A percentile compares a stretch with the other conserved stretches of the same genome.
These are phyloP conservation scores for Plantago major DNA, from an alignment of 257 asterid genomes.

Conservation along the genomic window DNA sequence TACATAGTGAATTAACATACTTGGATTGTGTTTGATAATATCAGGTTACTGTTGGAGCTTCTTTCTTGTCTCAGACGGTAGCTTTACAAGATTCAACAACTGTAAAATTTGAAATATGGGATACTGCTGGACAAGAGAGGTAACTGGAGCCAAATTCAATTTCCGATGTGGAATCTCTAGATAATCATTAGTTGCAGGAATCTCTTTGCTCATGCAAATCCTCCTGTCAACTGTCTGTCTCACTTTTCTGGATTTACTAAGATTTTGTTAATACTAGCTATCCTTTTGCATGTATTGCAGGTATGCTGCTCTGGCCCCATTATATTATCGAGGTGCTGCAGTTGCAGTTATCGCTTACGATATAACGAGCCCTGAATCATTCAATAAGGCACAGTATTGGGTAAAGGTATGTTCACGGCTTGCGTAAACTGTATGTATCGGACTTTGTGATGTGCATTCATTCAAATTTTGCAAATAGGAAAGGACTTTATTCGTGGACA, in stretches of 20 bases:
- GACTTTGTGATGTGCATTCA: no score
- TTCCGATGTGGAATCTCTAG: neutral
- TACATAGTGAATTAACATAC: conserved; percentile 8
- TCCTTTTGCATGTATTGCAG: conserved; percentile 28
- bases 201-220: neutral
- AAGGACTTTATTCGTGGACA: no score
- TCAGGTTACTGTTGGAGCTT: conserved; percentile 91
- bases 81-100: conserved; percentile 97
- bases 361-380: conserved; percentile 90
- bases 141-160: conserved; percentile 16
- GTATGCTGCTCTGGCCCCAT: conserved; percentile 85
- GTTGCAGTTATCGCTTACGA: conserved; percentile 85
- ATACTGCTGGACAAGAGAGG: conserved; percentile 99
- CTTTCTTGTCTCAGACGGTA: conserved; percentile 92
- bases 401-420: conserved; percentile 52
- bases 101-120: conserved; percentile 99
- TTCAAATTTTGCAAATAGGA: no score
- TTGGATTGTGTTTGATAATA: conserved; percentile 22
- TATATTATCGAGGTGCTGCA: conserved; percentile 91
- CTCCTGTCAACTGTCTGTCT: neutral
- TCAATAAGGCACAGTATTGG: conserved; percentile 81
- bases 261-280: conserved; percentile 13
- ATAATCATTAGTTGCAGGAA: neutral
- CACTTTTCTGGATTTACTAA: conserved; percentile 11
- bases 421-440: no score